Evolutionary conservation across 306 rosid species (phyloP).

Genomic region (Parietaria judaica): DNA sequence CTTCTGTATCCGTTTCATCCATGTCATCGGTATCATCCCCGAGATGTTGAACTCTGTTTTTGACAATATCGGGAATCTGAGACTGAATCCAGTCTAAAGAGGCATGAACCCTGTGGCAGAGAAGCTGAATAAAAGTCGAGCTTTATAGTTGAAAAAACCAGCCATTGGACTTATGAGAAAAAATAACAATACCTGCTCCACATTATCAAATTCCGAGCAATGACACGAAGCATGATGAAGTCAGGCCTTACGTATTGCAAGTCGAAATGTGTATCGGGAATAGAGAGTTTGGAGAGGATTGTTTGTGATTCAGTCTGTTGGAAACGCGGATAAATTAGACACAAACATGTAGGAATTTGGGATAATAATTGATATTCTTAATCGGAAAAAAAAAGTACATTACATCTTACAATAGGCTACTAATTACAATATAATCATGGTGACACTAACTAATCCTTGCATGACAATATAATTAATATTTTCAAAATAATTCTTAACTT

Average conservation of each 20-base stretch:
- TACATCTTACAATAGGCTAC: no score
- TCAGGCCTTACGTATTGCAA: constrained; percentile 96
- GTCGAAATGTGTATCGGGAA: constrained; percentile 76
- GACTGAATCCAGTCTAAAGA: constrained; percentile 86
- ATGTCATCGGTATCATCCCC: constrained; percentile 55
- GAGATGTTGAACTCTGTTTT: constrained; percentile 52
- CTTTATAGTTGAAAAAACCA: constrained; percentile 16
- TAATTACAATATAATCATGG: no score
- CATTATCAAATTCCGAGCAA: constrained; percentile 90
- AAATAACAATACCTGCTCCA: constrained; percentile 74
- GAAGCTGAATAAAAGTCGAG: constrained; percentile 13
- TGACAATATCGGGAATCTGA: constrained; percentile 78
- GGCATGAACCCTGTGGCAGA: constrained; percentile 68
- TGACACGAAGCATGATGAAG: constrained; percentile 93
- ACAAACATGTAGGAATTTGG: not conserved
- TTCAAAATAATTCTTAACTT: no score
- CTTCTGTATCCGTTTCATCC: constrained; percentile 81
- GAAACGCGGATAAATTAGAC: constrained; percentile 24
- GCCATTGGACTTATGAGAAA: constrained; percentile 13
- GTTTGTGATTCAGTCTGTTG: constrained; percentile 85
- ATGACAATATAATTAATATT: no score
- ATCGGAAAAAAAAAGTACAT: no score
- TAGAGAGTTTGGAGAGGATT: constrained; percentile 72
- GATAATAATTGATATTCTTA: no score
- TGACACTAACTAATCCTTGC: no score